Evolutionary conservation across 768 basidiomycete genomes (phyloP), one percentile per base, ranked within the genome.

Genomic region (Collybia mongolica): DNA sequence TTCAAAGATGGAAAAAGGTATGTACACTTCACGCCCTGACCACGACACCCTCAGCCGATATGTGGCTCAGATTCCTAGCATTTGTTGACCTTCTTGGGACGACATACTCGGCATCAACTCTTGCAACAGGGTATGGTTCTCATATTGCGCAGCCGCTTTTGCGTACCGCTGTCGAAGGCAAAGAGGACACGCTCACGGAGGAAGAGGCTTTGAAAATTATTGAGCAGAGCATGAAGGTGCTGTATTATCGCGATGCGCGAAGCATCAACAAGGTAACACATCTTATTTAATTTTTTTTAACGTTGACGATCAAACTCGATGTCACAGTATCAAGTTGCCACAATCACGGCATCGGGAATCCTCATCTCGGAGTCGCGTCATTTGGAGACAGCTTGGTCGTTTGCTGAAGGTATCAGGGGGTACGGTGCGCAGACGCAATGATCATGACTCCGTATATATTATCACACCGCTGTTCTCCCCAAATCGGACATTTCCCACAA

Each of bases 61-160:
- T 24, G 26, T n/a, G 9, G 28, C 32, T 2, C 60, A 97, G 94
- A 18, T 98, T 97, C 78, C 72, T 98, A 42, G 84, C 93, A 5
- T 98, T 86, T 62, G 95, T 99, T 40, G 96, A 99, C 68, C 77
- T 98, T 5, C 77, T 96, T 18, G 97, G 96, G n/a, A 96, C 93
- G 22, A 99, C 97, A 0, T 98, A 98, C 67, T 79, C 88, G 7
- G 84, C 96, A 2, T 86, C 93, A 12, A 94, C 94, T 5, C 80
- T 99, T 18, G 97, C 95, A 2, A 98, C 97, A 0, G 96, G 97
- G 0, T 97, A 91, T 68, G 97, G 96, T 12, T 79, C 86, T 5
- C 86, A 94, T 67, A 89, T 99, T 46, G 97, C 97, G 5, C 88
- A 93, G 59, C 97, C 97, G 0, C 72, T 99, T 5, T 79, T 99